phyloP scores from a whole-genome alignment of 2,329 filamentous ascomycete genomes.

The Lizonia empirigonia region DNA sequence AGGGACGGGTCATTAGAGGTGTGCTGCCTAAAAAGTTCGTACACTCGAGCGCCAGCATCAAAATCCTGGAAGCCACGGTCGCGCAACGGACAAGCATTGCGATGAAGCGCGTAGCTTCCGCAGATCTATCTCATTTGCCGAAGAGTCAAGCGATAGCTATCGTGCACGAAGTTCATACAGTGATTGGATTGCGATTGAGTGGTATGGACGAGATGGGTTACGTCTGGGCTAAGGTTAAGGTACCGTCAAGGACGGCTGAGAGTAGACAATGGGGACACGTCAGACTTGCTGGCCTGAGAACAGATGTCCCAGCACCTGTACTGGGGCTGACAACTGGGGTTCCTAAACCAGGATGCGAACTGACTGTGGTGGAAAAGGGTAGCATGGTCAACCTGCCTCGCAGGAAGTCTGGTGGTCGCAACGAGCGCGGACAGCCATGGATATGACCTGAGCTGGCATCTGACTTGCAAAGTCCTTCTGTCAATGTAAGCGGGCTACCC shows the following conservation, averaged over 20 bases:
- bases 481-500: background rate
- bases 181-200: conserved; percentile 33
- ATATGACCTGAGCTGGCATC: background rate
- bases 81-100: conserved; percentile 31
- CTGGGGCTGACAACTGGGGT: conserved; percentile 16
- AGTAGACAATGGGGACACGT: conserved; percentile 29
- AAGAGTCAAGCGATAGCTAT: conserved; percentile 5
- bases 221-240: conserved; percentile 24
- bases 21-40: conserved; percentile 24
- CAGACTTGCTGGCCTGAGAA: conserved; percentile 25
- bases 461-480: background rate
- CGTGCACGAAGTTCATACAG: conserved; percentile 25
- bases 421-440: background rate
- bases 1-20: conserved; percentile 24
- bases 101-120: conserved; percentile 9
- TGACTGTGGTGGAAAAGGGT: conserved; percentile 25
- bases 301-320: conserved; percentile 31
- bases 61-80: conserved; percentile 27
- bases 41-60: conserved; percentile 16
- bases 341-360: conserved; percentile 19
- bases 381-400: conserved; percentile 23
- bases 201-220: conserved; percentile 36
- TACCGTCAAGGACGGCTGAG: background rate
- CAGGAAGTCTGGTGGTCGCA: background rate
- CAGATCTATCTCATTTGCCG: background rate